phyloP scores from a whole-genome alignment of 306 rosid species.

The Cucumis hystrix region DNA sequence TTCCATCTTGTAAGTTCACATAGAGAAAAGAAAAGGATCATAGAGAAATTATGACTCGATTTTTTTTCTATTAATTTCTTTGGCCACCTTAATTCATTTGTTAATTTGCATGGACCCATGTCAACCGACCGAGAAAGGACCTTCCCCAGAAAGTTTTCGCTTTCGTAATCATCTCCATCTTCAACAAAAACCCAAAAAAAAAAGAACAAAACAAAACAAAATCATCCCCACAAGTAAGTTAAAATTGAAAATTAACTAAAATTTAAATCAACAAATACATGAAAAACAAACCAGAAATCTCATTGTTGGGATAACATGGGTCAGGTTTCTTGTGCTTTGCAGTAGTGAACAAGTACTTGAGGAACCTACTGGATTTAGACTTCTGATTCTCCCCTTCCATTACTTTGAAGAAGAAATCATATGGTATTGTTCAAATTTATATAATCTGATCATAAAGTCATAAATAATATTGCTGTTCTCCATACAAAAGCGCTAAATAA shows the following conservation, averaged over 20 bases:
- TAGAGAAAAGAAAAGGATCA: not conserved
- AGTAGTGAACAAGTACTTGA: slow-evolving; percentile 30
- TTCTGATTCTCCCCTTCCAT: slow-evolving; percentile 37
- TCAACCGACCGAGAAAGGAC: slow-evolving; percentile 33
- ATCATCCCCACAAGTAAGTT: not conserved
- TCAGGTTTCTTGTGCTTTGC: slow-evolving; percentile 34
- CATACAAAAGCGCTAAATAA: not conserved
- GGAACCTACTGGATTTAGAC: slow-evolving; percentile 26
- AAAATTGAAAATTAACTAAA: not conserved
- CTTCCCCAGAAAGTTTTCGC: slow-evolving; percentile 21
- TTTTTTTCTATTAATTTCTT: not conserved
- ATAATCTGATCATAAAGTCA: not conserved
- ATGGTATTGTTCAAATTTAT: not conserved
- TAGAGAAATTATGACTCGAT: not conserved
- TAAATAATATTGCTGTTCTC: not conserved
- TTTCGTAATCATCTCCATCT: slow-evolving; percentile 43
- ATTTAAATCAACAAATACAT: not conserved
- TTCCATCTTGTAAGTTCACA: not conserved
- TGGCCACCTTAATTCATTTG: slow-evolving; percentile 51
- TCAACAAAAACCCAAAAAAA: slow-evolving; percentile 3
- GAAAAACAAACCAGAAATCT: slow-evolving; percentile 40
- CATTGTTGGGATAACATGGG: slow-evolving; percentile 22
- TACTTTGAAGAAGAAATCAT: slow-evolving; percentile 4
- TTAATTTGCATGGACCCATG: slow-evolving; percentile 50
- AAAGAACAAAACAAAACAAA: not conserved